Evolutionary conservation across 208 protist species (phyloP), one percentile per base, ranked within the genome.

Genomic region (Leishmania braziliensis): DNA sequence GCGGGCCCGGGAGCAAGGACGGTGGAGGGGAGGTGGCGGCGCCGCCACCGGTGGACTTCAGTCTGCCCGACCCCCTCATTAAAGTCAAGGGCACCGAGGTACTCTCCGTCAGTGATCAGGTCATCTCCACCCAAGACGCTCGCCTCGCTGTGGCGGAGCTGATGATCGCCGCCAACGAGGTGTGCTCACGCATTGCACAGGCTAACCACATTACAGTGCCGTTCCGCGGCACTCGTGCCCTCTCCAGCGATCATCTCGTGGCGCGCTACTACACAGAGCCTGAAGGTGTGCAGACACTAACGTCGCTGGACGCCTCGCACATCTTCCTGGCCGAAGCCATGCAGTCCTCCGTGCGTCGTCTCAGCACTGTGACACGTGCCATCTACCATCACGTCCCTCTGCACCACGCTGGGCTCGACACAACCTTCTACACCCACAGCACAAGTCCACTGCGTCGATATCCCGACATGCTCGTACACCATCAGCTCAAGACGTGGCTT

Each of bases 141-240:
- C 90, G 93, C 46, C 82, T 97, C 16, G 90, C 92, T 16, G 95
- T 98, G 36, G 93, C 93, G 58, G 93, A 98, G 87, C 88, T 98
- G 63, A 98, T 98, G 95, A 98, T 98, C 48, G 95, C 95, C 20
- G 95, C 95, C 0, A 98, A 98, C 79, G 95, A 98, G 84, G 95
- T 95, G 3, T 98, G 95, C 84, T 96, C 95, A 43, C 92, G 95
- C 39, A 84, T 98, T 5, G 95, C 93, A 50, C 93, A 97, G 84
- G 88, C 87, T 23, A 83, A 96, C 62, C 84, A 89, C 63, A 43
- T 98, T 39, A 33, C 93, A 1, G 91, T 98, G 69, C 95, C 95
- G 14, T 96, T 87, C 80, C 90, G 95, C 26, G 95, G 93, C 54
- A 98, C 95, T 63, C 90, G 95, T 23, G 77, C 84, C 58, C 84